These are phyloP conservation scores for Fraxinus angustifolia DNA, from an alignment of 305 asterid species.

Conservation along the genomic window DNA sequence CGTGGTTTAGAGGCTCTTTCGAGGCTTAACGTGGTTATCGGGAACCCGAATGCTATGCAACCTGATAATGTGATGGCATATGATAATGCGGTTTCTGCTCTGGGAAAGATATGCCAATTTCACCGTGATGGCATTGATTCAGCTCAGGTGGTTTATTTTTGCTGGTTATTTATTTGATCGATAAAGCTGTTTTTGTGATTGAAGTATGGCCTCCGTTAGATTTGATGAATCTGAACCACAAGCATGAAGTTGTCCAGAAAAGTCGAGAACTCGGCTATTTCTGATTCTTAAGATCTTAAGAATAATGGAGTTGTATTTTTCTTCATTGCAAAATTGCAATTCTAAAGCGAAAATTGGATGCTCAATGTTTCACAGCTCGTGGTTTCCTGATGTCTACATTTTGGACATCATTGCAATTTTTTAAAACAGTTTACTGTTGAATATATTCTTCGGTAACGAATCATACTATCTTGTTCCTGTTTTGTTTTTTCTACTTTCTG, in stretches of 20 bases:
- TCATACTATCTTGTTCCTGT: not conserved
- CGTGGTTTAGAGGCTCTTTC: conserved; percentile 78
- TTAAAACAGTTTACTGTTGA: not conserved
- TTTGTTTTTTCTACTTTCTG: not conserved
- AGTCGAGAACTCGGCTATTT: not conserved
- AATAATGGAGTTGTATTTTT: not conserved
- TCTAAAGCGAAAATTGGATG: not conserved
- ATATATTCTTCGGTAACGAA: not conserved
- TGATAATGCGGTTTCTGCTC: conserved; percentile 89
- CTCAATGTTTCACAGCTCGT: not conserved
- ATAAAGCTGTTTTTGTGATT: not conserved
- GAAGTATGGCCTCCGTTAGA: not conserved
- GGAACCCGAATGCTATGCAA: conserved; percentile 69
- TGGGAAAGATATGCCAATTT: conserved; percentile 84
- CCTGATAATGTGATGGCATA: conserved; percentile 83
- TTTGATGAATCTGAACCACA: not conserved
- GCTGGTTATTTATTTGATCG: not conserved
- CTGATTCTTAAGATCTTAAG: not conserved
- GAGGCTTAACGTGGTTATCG: conserved; percentile 72
- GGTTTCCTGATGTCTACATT: not conserved
- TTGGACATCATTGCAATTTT: not conserved
- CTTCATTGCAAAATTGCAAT: not conserved
- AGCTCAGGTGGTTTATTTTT: conserved; percentile 50
- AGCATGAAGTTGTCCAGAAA: not conserved
- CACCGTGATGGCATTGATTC: conserved; percentile 85